Percentiles rank a stretch among this genome's conserved stretches.
Evolutionary conservation across 805 yeast genomes (phyloP).

Genomic region (Alloascoidea africana): DNA sequence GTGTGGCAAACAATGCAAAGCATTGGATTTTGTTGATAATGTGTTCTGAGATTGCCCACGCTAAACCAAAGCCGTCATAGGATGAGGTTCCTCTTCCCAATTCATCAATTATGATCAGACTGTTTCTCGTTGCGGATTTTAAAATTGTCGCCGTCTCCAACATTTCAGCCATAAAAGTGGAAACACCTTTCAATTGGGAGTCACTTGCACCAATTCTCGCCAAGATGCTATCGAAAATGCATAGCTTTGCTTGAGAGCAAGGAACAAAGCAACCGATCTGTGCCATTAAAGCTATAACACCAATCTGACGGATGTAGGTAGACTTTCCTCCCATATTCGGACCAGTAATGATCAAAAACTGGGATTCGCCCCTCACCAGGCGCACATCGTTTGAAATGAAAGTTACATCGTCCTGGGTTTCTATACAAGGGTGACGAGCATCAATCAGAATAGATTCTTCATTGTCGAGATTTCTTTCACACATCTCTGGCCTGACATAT

Average conservation of each 20-base stretch:
- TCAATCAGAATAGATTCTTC: conserved; percentile 42
- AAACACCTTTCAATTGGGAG: conserved; percentile 90
- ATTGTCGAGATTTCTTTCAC: conserved; percentile 4
- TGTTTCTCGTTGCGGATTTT: conserved; percentile 60
- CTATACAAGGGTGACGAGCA: conserved; percentile 94
- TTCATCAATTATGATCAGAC: conserved; percentile 84
- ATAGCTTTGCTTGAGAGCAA: conserved; percentile 57
- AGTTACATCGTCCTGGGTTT: conserved; percentile 78
- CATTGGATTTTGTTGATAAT: conserved; percentile 57
- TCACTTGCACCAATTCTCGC: conserved; percentile 99
- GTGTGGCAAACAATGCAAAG: conserved; percentile 88
- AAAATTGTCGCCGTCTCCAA: conserved; percentile 82
- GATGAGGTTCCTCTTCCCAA: conserved; percentile 91
- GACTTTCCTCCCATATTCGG: conserved; percentile 98
- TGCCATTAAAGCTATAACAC: conserved; percentile 74
- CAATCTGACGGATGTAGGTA: conserved; percentile 80
- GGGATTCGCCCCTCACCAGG: conserved; percentile 37
- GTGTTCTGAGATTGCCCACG: conserved; percentile 90
- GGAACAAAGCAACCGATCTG: conserved; percentile 90
- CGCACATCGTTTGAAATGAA: conserved; percentile 87
- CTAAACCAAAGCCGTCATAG: conserved; percentile 94
- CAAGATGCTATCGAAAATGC: conserved; percentile 78
- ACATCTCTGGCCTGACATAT: conserved; percentile 58
- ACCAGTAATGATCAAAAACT: conserved; percentile 80
- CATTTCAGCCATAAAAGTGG: conserved; percentile 96